Conservation (phyloP, 306 rosid species). For the Malus orientalis region DNA sequence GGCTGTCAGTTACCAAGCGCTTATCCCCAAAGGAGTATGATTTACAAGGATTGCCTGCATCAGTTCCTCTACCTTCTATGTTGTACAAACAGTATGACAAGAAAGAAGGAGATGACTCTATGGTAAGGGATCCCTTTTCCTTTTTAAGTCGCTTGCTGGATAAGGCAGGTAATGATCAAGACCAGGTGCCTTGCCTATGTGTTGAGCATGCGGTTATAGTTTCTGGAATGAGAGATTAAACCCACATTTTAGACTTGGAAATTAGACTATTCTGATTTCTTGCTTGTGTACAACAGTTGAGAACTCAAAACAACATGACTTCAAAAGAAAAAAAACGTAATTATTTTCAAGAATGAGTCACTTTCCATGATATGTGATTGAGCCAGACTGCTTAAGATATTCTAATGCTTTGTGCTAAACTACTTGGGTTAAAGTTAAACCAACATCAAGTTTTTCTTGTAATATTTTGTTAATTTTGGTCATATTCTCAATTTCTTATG, state of each 20-base stretch:
- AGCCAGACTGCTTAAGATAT: background rate
- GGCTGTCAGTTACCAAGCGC: slow-evolving; percentile 65
- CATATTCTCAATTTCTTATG: background rate
- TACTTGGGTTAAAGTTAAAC: background rate
- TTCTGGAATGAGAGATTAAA: background rate
- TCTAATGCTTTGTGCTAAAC: background rate
- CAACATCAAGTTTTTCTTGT: background rate
- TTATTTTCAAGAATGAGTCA: background rate
- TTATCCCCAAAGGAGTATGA: slow-evolving; percentile 55
- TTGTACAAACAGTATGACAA: slow-evolving; percentile 65
- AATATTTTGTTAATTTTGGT: background rate
- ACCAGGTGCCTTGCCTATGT: background rate
- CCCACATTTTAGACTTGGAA: background rate
- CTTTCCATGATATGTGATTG: slow-evolving; percentile 1
- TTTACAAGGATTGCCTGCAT: slow-evolving; percentile 40
- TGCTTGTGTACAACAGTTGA: background rate
- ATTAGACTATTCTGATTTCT: background rate
- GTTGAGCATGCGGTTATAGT: background rate
- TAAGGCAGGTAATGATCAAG: background rate
- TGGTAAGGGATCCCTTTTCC: slow-evolving; percentile 36
- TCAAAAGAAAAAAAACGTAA: background rate
- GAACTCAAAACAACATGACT: background rate
- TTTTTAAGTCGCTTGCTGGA: background rate
- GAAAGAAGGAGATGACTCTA: slow-evolving; percentile 61
- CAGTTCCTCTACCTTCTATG: slow-evolving; percentile 58